Percentiles rank a stretch among this genome's conserved stretches.
Evolutionary conservation across 305 asterid genomes (phyloP).

Genomic region (Ruellia speciosa): DNA sequence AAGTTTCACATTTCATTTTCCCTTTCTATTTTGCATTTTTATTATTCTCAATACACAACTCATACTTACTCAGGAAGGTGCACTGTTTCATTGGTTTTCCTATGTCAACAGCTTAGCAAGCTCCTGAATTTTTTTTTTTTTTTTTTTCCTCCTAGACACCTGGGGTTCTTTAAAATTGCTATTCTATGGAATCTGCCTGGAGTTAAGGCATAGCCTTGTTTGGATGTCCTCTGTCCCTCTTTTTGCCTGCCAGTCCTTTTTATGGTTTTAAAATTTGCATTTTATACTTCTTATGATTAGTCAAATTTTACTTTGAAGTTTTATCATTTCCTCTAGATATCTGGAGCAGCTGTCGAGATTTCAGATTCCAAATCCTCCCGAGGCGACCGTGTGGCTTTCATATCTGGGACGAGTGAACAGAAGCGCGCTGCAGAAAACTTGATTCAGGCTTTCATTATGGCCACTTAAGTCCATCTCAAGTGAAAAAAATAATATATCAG

Average conservation of each 20-base stretch:
- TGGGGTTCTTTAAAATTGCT: neutral
- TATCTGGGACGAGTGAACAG: conserved; percentile 80
- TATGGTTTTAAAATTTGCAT: conserved; percentile 13
- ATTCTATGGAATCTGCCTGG: conserved; percentile 5
- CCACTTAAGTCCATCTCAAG: conserved; percentile 43
- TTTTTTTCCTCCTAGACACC: neutral
- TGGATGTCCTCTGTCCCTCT: neutral
- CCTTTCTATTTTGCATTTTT: too few relatives aligned
- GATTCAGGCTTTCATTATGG: conserved; percentile 88
- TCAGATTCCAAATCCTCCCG: conserved; percentile 71
- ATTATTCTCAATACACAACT: too few relatives aligned
- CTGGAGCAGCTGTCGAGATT: conserved; percentile 81
- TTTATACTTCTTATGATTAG: conserved; percentile 14
- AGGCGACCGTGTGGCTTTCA: conserved; percentile 79
- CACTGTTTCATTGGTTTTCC: neutral
- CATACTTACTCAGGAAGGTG: too few relatives aligned
- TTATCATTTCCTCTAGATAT: conserved; percentile 60
- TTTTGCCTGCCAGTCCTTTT: neutral
- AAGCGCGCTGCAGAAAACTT: conserved; percentile 87
- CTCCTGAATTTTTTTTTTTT: neutral
- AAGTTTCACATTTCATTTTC: too few relatives aligned
- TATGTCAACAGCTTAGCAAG: neutral
- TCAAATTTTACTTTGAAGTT: conserved; percentile 17
- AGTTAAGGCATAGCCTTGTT: neutral
- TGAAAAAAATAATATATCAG: conserved; percentile 6